Evolutionary conservation across 441 rosid genomes (phyloP), one percentile per base, ranked within the genome.

Genomic region (Jatropha podagrica): DNA sequence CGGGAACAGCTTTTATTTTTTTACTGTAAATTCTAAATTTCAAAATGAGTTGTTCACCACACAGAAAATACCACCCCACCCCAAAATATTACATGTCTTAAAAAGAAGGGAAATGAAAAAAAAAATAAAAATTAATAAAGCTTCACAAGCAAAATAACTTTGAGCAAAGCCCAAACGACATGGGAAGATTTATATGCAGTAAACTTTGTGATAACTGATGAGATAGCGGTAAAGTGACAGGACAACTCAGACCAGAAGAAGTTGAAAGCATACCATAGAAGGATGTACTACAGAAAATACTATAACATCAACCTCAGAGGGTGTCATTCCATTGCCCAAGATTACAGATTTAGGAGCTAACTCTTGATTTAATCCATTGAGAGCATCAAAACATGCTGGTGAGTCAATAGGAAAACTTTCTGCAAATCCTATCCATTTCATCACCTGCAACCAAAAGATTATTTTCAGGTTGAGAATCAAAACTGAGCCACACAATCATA

Each of bases 381-480:
- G 88, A 81, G 79, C 86, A 65, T 78, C 83, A 73, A 78, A 71
- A 71, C 81, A 80, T 62, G 90, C 85, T 72, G 79, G 66, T 14
- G 92, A 76, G 80, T 83, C 85, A 18, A n/a, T 74, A 37, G 90
- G 91, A 86, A 88, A 85, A 72, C 80, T 78, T 82, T 88, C 94
- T 0, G 90, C 89, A 80, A 86, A 93, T n/a, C 68, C 88, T 73
- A 93, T 75, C 97, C 96, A 95, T 72, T 88, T 92, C 82, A 79
- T 78, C 76, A 92, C 92, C 99, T 95, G 80, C 51, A 85, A 71
- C 20, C 48, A 51, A 66, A 72, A 58, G 55, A 68, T 65, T 12
- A 44, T 26, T 74, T 60, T 23, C 4, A 65, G 40, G 69, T 42
- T 58, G 46, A 42, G 71, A 68, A 48, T 48, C 7, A 17, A 67